Conservation (phyloP, 495 filamentous ascomycete genomes). For the Penicillium riverlandense region DNA sequence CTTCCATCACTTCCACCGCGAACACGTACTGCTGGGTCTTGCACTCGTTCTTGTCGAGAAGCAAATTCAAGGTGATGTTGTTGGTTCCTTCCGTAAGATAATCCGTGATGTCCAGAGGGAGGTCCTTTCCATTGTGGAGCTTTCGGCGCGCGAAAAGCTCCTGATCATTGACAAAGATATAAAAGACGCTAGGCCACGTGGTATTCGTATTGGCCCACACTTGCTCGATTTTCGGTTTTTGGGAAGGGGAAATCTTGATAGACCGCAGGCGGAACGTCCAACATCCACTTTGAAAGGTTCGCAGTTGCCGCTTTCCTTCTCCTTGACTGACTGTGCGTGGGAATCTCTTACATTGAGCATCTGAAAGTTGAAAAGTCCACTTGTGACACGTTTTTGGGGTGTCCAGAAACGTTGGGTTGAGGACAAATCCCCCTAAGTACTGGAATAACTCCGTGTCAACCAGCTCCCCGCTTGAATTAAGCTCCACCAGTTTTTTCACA, state of each 20-base stretch:
- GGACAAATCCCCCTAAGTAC: slow-evolving; percentile 34
- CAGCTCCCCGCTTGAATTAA: slow-evolving; percentile 3
- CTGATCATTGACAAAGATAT: slow-evolving; percentile 57
- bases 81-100: slow-evolving; percentile 49
- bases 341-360: slow-evolving; percentile 8
- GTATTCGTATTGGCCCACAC: slow-evolving; percentile 58
- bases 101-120: slow-evolving; percentile 65
- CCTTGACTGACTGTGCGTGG: slow-evolving; percentile 6
- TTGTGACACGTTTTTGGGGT: slow-evolving; percentile 11
- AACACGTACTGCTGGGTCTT: slow-evolving; percentile 38
- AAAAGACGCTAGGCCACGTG: slow-evolving; percentile 66
- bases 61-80: slow-evolving; percentile 45
- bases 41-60: slow-evolving; percentile 29
- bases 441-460: slow-evolving; percentile 31
- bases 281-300: slow-evolving; percentile 21
- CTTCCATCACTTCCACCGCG: slow-evolving; percentile 56
- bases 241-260: slow-evolving; percentile 17
- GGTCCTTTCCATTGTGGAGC: slow-evolving; percentile 62
- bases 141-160: slow-evolving; percentile 56
- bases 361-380: slow-evolving; percentile 22
- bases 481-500: slow-evolving; percentile 26
- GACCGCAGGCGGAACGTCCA: slow-evolving; percentile 38
- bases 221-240: slow-evolving; percentile 14
- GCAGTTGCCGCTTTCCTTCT: slow-evolving; percentile 6
- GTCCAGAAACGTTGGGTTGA: slow-evolving; percentile 29